These are phyloP conservation scores for Coniochaeta prunicola DNA, from an alignment of 2,329 filamentous ascomycete genomes.

Conservation along the genomic window DNA sequence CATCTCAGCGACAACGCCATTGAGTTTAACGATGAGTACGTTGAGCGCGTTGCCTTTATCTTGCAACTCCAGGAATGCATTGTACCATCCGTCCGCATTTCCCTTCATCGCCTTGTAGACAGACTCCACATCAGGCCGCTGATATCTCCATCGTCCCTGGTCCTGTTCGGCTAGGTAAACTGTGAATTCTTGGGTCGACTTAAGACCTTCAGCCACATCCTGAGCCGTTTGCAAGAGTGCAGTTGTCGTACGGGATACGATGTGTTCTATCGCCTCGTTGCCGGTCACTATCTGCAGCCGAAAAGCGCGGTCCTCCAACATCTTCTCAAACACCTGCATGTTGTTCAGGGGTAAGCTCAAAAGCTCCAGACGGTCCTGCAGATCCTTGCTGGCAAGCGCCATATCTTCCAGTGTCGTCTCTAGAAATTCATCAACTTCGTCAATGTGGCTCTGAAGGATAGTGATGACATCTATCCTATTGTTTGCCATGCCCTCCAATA, in stretches of 20 bases:
- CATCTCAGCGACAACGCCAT: constrained; percentile 76
- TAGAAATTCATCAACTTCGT: constrained; percentile 87
- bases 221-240: constrained; percentile 70
- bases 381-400: constrained; percentile 67
- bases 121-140: constrained; percentile 56
- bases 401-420: constrained; percentile 83
- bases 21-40: constrained; percentile 62
- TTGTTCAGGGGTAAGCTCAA: constrained; percentile 80
- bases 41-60: constrained; percentile 65
- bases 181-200: constrained; percentile 69
- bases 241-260: constrained; percentile 69
- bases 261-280: constrained; percentile 87
- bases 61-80: constrained; percentile 70
- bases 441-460: constrained; percentile 86
- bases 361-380: constrained; percentile 71
- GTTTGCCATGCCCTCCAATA: constrained; percentile 80
- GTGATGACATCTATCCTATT: constrained; percentile 81
- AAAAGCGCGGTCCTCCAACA: constrained; percentile 80
- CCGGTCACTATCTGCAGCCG: constrained; percentile 75
- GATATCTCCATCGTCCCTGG: constrained; percentile 50
- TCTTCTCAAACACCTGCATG: constrained; percentile 72
- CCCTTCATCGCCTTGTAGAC: constrained; percentile 88
- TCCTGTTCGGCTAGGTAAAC: constrained; percentile 65
- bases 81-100: constrained; percentile 85
- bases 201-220: constrained; percentile 72